phyloP scores from a whole-genome alignment of 192 early-diverging fungal genomes.

The Backusella liffmaniae region DNA sequence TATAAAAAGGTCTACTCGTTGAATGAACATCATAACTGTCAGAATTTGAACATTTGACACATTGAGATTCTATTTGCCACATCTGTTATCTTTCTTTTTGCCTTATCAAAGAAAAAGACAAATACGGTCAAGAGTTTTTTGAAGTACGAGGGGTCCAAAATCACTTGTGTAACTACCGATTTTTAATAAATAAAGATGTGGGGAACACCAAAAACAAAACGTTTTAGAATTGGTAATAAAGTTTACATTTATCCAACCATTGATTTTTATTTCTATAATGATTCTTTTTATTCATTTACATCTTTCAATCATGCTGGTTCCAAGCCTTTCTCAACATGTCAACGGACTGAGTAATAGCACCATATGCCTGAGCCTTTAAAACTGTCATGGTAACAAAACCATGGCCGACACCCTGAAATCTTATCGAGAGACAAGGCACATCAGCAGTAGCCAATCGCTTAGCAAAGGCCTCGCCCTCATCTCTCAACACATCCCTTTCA shows the following conservation, averaged over 20 bases:
- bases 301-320: background rate
- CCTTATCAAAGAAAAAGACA: background rate
- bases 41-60: too few relatives aligned
- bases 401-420: constrained; percentile 15
- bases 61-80: background rate
- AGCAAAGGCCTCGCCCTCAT: constrained; percentile 24
- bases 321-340: constrained; percentile 1
- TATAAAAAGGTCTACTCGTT: background rate
- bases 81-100: background rate
- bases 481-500: constrained; percentile 25
- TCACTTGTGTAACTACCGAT: background rate
- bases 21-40: background rate
- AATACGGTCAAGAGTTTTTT: background rate
- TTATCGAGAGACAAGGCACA: constrained; percentile 23
- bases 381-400: constrained; percentile 10
- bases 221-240: background rate
- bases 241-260: background rate
- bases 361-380: background rate
- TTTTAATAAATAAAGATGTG: background rate
- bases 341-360: constrained; percentile 2
- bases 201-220: background rate
- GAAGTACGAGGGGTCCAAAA: background rate
- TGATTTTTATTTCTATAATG: background rate
- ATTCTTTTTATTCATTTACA: background rate
- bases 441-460: constrained; percentile 4